Evolutionary conservation across 805 yeast genomes (phyloP).

Genomic region (Metschnikowia lochheadii): DNA sequence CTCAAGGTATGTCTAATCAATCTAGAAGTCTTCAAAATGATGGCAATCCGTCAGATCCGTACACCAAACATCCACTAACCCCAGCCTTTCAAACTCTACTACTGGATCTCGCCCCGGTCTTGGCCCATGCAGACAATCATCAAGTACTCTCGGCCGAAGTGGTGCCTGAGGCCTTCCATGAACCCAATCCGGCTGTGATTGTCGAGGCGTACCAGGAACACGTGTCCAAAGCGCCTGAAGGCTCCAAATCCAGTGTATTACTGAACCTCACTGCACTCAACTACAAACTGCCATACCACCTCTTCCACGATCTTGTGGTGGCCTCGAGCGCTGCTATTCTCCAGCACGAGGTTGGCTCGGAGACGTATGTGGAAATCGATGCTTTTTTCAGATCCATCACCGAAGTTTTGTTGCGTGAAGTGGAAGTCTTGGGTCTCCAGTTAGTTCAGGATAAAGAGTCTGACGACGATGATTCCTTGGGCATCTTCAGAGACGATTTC

Average conservation of each 20-base stretch:
- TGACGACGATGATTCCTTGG: conserved; percentile 22
- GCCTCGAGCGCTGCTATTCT: conserved; percentile 48
- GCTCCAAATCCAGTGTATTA: conserved; percentile 36
- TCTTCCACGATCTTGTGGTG: conserved; percentile 66
- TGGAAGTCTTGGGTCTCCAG: conserved; percentile 39
- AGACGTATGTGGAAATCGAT: conserved; percentile 52
- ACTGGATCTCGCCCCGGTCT: conserved; percentile 13
- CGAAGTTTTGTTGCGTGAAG: conserved; percentile 62
- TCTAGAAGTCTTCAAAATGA: too few species aligned
- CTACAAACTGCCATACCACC: conserved; percentile 48
- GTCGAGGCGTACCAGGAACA: conserved; percentile 38
- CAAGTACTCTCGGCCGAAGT: conserved; percentile 10
- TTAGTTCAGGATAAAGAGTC: conserved; percentile 12
- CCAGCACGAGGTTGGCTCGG: conserved; percentile 45
- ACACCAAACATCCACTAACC: neutral
- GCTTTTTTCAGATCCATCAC: conserved; percentile 58
- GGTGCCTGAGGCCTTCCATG: conserved; percentile 47
- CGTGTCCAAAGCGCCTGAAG: conserved; percentile 26
- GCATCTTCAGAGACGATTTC: conserved; percentile 53
- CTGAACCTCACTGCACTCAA: conserved; percentile 34
- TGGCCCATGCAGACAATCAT: conserved; percentile 9
- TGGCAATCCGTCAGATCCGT: conserved; percentile 12
- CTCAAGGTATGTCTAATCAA: conserved; percentile 26
- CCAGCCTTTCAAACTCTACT: conserved; percentile 15
- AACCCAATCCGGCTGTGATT: conserved; percentile 41